Evolutionary conservation across 2,329 filamentous ascomycete genomes (phyloP).

Genomic region (Trichophyton verrucosum): DNA sequence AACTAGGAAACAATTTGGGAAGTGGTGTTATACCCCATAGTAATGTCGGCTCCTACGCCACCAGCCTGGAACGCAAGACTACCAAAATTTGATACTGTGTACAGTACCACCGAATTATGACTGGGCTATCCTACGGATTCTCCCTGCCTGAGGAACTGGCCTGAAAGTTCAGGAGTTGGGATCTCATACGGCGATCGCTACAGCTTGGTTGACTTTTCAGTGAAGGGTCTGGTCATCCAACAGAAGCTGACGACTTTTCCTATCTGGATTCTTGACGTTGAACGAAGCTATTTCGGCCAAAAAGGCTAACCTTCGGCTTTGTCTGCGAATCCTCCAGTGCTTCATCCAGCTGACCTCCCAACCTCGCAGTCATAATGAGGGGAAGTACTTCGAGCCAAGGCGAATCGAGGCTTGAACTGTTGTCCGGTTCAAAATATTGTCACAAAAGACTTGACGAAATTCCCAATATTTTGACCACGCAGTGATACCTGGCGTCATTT

Average conservation of each 20-base stretch:
- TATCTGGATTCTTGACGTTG: not conserved
- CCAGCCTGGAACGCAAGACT: not conserved
- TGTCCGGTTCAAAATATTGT: not conserved
- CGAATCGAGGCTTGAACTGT: not conserved
- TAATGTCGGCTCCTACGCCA: not conserved
- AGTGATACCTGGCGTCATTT: not conserved
- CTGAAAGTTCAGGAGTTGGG: not conserved
- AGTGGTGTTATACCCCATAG: not conserved
- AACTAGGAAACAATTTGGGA: not conserved
- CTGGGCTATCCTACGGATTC: not conserved
- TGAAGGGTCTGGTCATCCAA: not conserved
- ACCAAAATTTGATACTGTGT: not conserved
- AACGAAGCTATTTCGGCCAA: not conserved
- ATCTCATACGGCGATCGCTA: not conserved
- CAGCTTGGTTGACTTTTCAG: not conserved
- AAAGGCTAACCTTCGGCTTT: not conserved
- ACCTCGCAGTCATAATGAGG: not conserved
- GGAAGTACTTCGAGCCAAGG: not conserved
- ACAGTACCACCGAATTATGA: not conserved
- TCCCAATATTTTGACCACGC: not conserved
- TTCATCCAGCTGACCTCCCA: not conserved
- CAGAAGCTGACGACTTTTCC: not conserved
- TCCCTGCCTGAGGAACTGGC: not conserved
- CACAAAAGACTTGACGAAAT: not conserved
- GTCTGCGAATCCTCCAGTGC: not conserved